These are phyloP conservation scores for Elongisporangium prolatum DNA, from an alignment of 352 stramenopile genomes.

Conservation along the genomic window DNA sequence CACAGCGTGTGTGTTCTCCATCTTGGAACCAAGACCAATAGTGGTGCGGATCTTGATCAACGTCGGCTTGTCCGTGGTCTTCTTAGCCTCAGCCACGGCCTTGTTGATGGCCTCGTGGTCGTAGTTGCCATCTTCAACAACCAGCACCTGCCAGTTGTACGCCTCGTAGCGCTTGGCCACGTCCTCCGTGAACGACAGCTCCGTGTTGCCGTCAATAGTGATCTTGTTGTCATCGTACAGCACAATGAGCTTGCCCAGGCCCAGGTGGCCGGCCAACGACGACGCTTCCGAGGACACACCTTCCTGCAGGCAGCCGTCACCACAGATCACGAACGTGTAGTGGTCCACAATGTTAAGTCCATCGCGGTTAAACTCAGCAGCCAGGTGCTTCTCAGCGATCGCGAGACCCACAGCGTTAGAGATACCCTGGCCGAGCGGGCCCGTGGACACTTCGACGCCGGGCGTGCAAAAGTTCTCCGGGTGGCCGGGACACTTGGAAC, in stretches of 20 bases:
- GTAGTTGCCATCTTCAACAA: conserved; percentile 93
- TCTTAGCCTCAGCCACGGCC: conserved; percentile 94
- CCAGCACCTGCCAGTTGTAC: conserved; percentile 97
- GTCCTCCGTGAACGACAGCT: conserved; percentile 98
- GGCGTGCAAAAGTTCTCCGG: conserved; percentile 96
- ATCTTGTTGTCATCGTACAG: conserved; percentile 99
- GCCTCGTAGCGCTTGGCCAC: conserved; percentile 97
- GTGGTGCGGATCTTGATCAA: conserved; percentile 98
- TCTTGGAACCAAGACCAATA: conserved; percentile 95
- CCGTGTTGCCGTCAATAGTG: conserved; percentile 97
- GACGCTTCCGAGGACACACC: conserved; percentile 95
- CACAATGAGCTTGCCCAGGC: conserved; percentile 98
- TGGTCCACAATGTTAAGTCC: conserved; percentile 95
- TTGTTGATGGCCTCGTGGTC: conserved; percentile 90
- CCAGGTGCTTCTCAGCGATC: conserved; percentile 97
- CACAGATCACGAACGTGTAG: conserved; percentile 99
- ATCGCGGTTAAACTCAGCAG: conserved; percentile 97
- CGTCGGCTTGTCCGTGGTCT: conserved; percentile 94
- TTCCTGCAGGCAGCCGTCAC: conserved; percentile 98
- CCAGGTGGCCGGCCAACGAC: conserved; percentile 96
- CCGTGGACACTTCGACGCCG: conserved; percentile 96
- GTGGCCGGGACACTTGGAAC: conserved; percentile 95
- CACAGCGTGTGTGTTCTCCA: conserved; percentile 91
- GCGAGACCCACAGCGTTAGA: conserved; percentile 98
- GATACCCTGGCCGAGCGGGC: conserved; percentile 96